Evolutionary conservation across 83 land plant genomes (phyloP), one percentile per base, ranked within the genome.

Genomic region (Picea engelmannii): DNA sequence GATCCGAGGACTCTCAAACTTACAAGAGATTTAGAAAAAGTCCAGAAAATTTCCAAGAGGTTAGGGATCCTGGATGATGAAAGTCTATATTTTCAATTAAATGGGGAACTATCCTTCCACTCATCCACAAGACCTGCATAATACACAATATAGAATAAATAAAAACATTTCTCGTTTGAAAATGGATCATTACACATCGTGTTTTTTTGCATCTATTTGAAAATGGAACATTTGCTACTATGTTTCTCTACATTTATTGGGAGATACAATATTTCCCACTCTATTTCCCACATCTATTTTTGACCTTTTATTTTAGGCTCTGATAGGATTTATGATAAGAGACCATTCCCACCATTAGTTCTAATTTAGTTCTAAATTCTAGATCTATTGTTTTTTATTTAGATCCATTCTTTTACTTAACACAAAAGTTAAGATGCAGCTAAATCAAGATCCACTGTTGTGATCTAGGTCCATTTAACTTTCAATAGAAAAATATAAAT

Each of bases 81-180:
- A 94, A 90, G 82, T 95, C 91, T 25, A 95, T 89, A 71, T 89
- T 90, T 17, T 86, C 97, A 6, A 91, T 82, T 47, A 85, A 21
- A 74, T 95, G 93, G 12, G 95, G 95, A 9, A 73, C 89, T 66
- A 81, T 87, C 87, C 35, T 91, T 91, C 95, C 93, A 95, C 1
- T 91, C 89, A 8, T 84, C 83, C 49, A 91, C 78, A 15, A 95
- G 85, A 68, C 95, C 97, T 94, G 87, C 62, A 88, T 49, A 70
- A 68, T 18, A 66, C 24, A 49, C 35, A 31, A 31, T 1, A 31
- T 1, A 31, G 38, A 20, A 18, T 27, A 20, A 76, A 86, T 27
- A 21, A 81, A 67, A 62, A 18, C 7, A 65, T 65, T 65, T 11
- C 25, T 24, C 2, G n/a, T 2, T n/a, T 65, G 21, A n/a, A 24